Percentiles rank a stretch among this genome's conserved stretches.
These are phyloP conservation scores for Ustilago hordei DNA, from an alignment of 1,284 basidiomycete species.

Conservation along the genomic window DNA sequence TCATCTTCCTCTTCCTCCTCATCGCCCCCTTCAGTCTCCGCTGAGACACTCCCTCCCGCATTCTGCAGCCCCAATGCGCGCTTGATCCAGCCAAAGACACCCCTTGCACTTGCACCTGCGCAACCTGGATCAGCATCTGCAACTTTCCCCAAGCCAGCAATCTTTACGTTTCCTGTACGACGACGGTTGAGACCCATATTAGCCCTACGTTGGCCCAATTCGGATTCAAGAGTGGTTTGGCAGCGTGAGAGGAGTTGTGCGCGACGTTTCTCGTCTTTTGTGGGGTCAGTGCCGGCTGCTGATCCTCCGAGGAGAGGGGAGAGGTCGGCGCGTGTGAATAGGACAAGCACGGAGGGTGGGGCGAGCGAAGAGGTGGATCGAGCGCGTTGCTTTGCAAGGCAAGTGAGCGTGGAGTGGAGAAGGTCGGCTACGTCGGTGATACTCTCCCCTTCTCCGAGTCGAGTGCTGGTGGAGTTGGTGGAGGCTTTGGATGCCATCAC, in stretches of 20 bases:
- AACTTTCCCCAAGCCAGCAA: conserved; percentile 62
- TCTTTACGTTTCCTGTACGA: conserved; percentile 47
- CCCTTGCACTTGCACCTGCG: conserved; percentile 4
- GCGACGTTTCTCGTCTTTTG: conserved; percentile 56
- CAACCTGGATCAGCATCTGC: conserved; percentile 22
- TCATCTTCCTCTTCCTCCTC: conserved; percentile 57
- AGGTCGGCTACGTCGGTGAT: conserved; percentile 54
- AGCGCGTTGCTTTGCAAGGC: conserved; percentile 42
- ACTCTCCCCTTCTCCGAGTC: conserved; percentile 27
- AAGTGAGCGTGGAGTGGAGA: conserved; percentile 57
- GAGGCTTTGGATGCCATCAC: conserved; percentile 57
- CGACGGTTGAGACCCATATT: conserved; percentile 56
- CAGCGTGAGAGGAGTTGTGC: conserved; percentile 62
- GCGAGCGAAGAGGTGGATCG: conserved; percentile 13
- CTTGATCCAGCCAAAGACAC: conserved; percentile 53
- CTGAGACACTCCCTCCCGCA: conserved; percentile 8
- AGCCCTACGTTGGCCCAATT: conserved; percentile 54
- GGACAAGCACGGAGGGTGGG: conserved; percentile 56
- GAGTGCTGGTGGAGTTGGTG: conserved; percentile 1
- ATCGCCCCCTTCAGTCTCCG: conserved; percentile 37
- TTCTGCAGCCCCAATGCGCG: conserved; percentile 28
- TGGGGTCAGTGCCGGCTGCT: conserved; percentile 36
- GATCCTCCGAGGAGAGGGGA: conserved; percentile 60
- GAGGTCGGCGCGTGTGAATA: conserved; percentile 65
- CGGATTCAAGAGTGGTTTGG: conserved; percentile 55